Conservation (phyloP, 176 grass and related monocot species). For the Secale cereale region DNA sequence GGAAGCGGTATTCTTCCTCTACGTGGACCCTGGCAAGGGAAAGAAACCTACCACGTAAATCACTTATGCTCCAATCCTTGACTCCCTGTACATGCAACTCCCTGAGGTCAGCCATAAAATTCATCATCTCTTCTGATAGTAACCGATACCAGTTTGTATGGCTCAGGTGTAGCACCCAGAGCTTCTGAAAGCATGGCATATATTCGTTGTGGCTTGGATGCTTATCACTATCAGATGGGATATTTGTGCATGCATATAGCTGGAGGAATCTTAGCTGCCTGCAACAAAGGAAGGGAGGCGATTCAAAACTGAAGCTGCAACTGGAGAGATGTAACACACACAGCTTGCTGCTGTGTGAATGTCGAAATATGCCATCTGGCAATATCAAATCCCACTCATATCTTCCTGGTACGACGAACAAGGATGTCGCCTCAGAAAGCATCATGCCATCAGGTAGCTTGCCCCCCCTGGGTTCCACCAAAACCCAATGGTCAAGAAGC, state of each 20-base stretch:
- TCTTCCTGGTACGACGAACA: background rate
- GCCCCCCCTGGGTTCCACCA: rapidly evolving
- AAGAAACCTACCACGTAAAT: background rate
- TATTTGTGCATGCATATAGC: background rate
- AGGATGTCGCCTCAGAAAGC: background rate
- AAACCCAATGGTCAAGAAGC: background rate
- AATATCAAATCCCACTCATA: too few species aligned
- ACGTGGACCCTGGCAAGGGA: background rate
- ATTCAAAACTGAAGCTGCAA: constrained; percentile 2
- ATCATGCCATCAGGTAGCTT: rapidly evolving
- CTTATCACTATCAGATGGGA: background rate
- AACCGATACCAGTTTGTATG: background rate
- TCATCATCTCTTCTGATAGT: background rate
- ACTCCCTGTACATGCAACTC: background rate
- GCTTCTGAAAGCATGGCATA: background rate
- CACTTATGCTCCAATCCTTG: background rate
- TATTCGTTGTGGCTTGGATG: background rate
- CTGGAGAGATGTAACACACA: background rate
- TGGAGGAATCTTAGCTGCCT: constrained; percentile 11
- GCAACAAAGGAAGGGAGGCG: constrained; percentile 5
- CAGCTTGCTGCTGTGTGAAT: background rate
- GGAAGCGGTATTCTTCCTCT: too few species aligned
- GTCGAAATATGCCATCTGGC: background rate
- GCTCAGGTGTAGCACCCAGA: background rate
- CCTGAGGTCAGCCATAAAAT: background rate